Evolutionary conservation across 441 rosid genomes (phyloP), one percentile per base, ranked within the genome.

Genomic region (Theobroma grandiflorum): DNA sequence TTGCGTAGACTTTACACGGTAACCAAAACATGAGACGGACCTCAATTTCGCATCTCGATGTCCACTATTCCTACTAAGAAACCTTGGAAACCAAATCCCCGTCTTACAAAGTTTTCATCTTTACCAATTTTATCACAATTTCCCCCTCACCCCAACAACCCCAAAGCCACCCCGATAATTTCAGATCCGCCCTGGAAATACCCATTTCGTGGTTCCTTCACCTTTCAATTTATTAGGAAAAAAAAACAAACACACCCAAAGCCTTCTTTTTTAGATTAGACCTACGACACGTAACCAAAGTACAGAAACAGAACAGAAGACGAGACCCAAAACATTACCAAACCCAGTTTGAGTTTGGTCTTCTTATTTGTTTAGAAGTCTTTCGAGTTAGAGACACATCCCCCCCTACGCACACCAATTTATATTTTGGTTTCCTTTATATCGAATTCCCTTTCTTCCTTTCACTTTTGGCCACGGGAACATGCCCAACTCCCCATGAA

Each of bases 401-500:
- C 52, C 49, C 49, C 49, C 49, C 49, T 4, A 43, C 50, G 20
- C n/a, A 16, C 45, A 16, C n/a, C 2, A 8, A 26, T 70, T 16
- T 4, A 0, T 50, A 5, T 49, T 69, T 49, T 69, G 15, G 16
- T 47, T 6, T 38, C 47, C 45, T 53, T 40, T 72, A 2, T 64
- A 8, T 52, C 43, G 43, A 73, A 65, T 67, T 84, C 65, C 78
- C 15, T 43, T 8, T 57, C 74, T 80, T 45, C 53, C 45, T 71
- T 49, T 31, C 70, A 67, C 49, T 78, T 85, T 78, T 82, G 90
- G 80, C 79, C 89, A 81, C 85, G 86, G 76, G 85, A 65, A 79
- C 88, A 84, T 84, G 83, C 80, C 84, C 85, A 71, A 8, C 15
- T 20, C 75, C 11, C 78, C 62, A 33, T 31, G 11, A 18, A 53